Evolutionary conservation across 805 yeast species (phyloP).

Genomic region (Diddensiella caesifluorescens): DNA sequence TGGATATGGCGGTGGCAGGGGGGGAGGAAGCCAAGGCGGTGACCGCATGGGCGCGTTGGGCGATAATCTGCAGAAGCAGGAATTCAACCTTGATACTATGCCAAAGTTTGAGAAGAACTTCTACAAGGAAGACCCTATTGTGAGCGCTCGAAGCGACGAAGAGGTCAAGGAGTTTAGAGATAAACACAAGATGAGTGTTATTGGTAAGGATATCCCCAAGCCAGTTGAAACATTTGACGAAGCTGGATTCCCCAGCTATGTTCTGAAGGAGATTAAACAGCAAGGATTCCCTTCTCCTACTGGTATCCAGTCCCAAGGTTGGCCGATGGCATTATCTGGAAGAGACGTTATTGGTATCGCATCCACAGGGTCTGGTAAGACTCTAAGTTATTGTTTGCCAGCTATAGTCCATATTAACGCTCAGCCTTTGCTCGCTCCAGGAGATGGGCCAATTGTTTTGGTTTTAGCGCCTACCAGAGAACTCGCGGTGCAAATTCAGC

Average conservation of each 20-base stretch:
- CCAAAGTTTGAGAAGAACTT: constrained; percentile 94
- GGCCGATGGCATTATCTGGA: constrained; percentile 99
- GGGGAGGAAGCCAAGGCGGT: constrained; percentile 35
- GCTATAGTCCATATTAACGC: constrained; percentile 97
- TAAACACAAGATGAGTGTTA: constrained; percentile 77
- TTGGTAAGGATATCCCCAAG: constrained; percentile 84
- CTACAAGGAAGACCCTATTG: constrained; percentile 78
- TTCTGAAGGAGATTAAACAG: constrained; percentile 77
- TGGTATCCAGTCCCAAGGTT: constrained; percentile 97
- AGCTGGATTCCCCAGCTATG: constrained; percentile 97
- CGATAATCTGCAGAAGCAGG: constrained; percentile 59
- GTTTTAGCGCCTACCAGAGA: constrained; percentile 99
- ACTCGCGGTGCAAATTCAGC: constrained; percentile 95
- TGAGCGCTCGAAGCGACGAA: constrained; percentile 63
- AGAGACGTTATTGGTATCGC: constrained; percentile 99
- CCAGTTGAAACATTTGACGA: constrained; percentile 92
- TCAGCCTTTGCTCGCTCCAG: constrained; percentile 85
- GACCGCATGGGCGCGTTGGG: constrained; percentile 41
- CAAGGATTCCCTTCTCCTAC: constrained; percentile 95
- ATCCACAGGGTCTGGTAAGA: constrained; percentile 98
- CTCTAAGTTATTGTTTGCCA: constrained; percentile 94
- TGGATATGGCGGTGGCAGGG: constrained; percentile 32
- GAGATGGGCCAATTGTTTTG: constrained; percentile 96
- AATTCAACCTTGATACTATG: constrained; percentile 71
- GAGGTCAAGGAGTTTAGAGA: constrained; percentile 76